Percentiles rank a stretch among this genome's conserved stretches.
phyloP scores from a whole-genome alignment of 441 rosid genomes.

The Omphalea diandra region DNA sequence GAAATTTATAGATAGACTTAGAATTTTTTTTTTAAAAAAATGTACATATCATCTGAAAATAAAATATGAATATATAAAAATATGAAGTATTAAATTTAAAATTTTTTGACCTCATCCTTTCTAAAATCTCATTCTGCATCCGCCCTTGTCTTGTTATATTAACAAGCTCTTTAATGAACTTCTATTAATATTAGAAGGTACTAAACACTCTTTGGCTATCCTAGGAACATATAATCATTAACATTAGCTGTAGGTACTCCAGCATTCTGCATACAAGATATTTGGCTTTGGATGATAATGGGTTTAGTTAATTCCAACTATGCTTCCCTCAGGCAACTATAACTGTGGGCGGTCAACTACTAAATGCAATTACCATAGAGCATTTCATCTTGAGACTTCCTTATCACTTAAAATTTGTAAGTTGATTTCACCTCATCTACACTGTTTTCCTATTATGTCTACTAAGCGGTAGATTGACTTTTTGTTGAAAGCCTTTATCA shows the following conservation, averaged over 20 bases:
- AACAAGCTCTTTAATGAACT: not conserved
- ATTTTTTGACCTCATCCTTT: no score
- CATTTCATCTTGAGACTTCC: conserved; percentile 86
- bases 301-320: conserved; percentile 4
- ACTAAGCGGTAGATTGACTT: not conserved
- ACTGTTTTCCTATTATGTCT: not conserved
- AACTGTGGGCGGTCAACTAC: conserved; percentile 60
- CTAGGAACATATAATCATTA: not conserved
- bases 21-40: no score
- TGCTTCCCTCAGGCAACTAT: conserved; percentile 61
- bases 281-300: not conserved
- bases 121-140: no score
- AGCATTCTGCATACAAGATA: not conserved
- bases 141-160: no score
- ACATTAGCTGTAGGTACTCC: not conserved
- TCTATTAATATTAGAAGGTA: not conserved
- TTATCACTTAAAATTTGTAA: conserved; percentile 76
- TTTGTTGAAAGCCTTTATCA: not conserved
- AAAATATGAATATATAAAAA: no score
- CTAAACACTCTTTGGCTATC: not conserved
- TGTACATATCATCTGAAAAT: no score
- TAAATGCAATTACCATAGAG: conserved; percentile 78
- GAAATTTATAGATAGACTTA: no score
- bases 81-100: no score
- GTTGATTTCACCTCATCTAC: conserved; percentile 23